These are phyloP conservation scores for Fusarium brevicatenulatum DNA, from an alignment of 2,329 filamentous ascomycete genomes.

Conservation along the genomic window DNA sequence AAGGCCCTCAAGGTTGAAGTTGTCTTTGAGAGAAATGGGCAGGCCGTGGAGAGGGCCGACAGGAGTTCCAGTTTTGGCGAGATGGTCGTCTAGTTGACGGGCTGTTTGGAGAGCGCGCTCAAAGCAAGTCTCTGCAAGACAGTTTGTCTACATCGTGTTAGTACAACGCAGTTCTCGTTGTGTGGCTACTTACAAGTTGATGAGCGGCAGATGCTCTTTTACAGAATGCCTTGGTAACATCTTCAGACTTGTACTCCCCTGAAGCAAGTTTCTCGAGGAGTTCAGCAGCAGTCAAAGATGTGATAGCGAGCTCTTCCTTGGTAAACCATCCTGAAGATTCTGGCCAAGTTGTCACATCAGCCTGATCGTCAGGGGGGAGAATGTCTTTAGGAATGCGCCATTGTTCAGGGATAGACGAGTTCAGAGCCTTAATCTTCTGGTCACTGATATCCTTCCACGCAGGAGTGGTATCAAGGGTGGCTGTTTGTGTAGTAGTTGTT, in stretches of 20 bases:
- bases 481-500: slow-evolving; percentile 7
- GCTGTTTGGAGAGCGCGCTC: slow-evolving; percentile 62
- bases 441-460: slow-evolving; percentile 30
- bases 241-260: slow-evolving; percentile 51
- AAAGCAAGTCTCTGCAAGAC: slow-evolving; percentile 65
- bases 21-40: slow-evolving; percentile 75
- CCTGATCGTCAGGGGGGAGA: slow-evolving; percentile 58
- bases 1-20: slow-evolving; percentile 70
- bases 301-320: slow-evolving; percentile 57
- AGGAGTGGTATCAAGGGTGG: slow-evolving; percentile 17
- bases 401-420: slow-evolving; percentile 63
- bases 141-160: slow-evolving; percentile 53
- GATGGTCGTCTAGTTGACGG: slow-evolving; percentile 59
- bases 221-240: slow-evolving; percentile 62
- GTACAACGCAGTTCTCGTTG: fast-evolving
- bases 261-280: slow-evolving; percentile 49
- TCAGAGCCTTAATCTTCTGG: slow-evolving; percentile 30
- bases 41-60: slow-evolving; percentile 73
- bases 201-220: slow-evolving; percentile 66
- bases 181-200: slow-evolving; percentile 49
- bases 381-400: slow-evolving; percentile 65
- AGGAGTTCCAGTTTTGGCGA: slow-evolving; percentile 57
- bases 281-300: slow-evolving; percentile 54
- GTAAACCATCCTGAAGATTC: slow-evolving; percentile 68
- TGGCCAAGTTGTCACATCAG: slow-evolving; percentile 68